phyloP scores from a whole-genome alignment of 768 basidiomycete species.

The Leccinum olivaceopallidum region DNA sequence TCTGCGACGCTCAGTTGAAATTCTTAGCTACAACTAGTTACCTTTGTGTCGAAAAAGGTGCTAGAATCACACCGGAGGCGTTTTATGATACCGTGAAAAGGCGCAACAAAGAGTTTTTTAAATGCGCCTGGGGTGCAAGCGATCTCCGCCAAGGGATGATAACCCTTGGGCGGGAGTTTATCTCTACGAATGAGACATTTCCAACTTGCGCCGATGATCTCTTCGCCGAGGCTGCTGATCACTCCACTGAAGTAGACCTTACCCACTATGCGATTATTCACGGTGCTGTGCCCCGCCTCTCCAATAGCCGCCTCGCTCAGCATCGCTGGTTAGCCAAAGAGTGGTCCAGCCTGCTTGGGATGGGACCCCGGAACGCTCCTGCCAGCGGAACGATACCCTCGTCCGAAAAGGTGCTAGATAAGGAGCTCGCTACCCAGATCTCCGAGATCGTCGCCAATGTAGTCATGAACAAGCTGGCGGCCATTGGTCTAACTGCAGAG shows the following conservation, averaged over 20 bases:
- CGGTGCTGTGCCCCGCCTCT: background rate
- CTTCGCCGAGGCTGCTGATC: slow-evolving; percentile 11
- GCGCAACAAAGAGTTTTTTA: background rate
- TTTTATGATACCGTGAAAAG: background rate
- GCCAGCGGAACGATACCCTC: background rate
- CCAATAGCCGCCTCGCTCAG: background rate
- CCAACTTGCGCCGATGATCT: slow-evolving; percentile 5
- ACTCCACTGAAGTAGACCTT: slow-evolving; percentile 7
- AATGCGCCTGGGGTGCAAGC: slow-evolving; percentile 7
- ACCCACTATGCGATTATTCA: background rate
- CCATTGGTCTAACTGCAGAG: background rate
- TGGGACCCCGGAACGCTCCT: background rate
- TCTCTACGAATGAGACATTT: slow-evolving; percentile 7
- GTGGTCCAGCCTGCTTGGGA: slow-evolving; percentile 1
- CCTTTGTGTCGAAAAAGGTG: background rate
- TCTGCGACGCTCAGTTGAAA: background rate
- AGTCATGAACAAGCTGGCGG: background rate
- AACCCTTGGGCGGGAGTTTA: slow-evolving; percentile 9
- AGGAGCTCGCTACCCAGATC: background rate
- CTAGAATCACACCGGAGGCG: background rate
- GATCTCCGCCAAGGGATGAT: slow-evolving; percentile 8
- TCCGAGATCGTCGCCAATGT: background rate
- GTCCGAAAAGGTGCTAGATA: background rate
- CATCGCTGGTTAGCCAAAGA: slow-evolving; percentile 11
- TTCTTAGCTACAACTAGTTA: background rate